Conservation (phyloP, 345 rosid species). For the Raphanus sativus region DNA sequence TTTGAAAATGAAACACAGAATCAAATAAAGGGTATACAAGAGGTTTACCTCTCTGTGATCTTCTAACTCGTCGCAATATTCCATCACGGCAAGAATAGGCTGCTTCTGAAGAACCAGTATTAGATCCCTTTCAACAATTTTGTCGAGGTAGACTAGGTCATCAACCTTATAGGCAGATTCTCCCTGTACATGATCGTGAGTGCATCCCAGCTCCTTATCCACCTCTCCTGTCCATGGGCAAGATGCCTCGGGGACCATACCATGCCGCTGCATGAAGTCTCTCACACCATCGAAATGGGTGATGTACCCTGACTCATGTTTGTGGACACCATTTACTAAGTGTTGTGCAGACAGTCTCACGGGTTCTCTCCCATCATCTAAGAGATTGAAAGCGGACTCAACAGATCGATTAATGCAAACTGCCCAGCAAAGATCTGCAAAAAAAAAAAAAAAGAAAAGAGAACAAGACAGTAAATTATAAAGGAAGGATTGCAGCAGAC, state of each 20-base stretch:
- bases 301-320: background rate
- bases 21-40: background rate
- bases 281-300: background rate
- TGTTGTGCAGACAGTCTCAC: too few species aligned
- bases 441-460: too few species aligned
- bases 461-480: too few species aligned
- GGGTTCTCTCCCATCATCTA: too few species aligned
- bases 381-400: too few species aligned
- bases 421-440: too few species aligned
- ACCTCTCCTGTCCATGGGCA: background rate
- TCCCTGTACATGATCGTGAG: background rate
- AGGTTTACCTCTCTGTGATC: background rate
- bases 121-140: background rate
- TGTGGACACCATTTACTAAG: too few species aligned
- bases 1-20: background rate
- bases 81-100: background rate
- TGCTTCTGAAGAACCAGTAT: background rate
- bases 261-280: background rate
- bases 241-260: background rate
- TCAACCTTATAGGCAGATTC: background rate
- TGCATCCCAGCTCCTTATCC: background rate
- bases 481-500: too few species aligned
- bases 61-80: background rate
- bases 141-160: background rate
- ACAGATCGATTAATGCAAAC: too few species aligned